phyloP scores from a whole-genome alignment of 805 yeast species.

The Zygoascus flipseniorum region DNA sequence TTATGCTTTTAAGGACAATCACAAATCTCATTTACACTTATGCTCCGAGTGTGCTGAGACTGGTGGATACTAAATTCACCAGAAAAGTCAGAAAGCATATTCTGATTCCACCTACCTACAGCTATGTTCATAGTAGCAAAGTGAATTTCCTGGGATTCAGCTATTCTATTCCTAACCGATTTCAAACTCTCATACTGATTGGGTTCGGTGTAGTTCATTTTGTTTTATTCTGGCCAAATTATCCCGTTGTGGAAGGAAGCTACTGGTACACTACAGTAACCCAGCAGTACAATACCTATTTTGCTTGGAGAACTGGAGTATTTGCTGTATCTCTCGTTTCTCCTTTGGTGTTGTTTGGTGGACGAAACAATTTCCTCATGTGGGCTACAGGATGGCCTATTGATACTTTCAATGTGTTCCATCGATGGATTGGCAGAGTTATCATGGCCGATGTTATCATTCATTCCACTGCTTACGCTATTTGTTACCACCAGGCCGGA shows the following conservation, averaged over 20 bases:
- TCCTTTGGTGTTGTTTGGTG: slow-evolving; percentile 47
- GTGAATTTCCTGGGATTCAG: slow-evolving; percentile 5
- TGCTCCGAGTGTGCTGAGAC: slow-evolving; percentile 12
- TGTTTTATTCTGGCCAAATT: slow-evolving; percentile 17
- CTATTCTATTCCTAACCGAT: slow-evolving; percentile 29
- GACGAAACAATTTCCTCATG: slow-evolving; percentile 62
- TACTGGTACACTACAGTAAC: neutral
- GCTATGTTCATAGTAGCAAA: slow-evolving; percentile 17
- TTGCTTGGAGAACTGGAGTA: slow-evolving; percentile 18
- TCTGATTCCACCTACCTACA: slow-evolving; percentile 23
- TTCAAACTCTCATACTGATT: slow-evolving; percentile 27
- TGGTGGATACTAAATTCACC: slow-evolving; percentile 10
- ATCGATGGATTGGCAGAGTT: slow-evolving; percentile 52
- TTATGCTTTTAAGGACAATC: slow-evolving; percentile 3
- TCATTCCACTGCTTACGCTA: slow-evolving; percentile 50
- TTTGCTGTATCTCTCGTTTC: slow-evolving; percentile 41
- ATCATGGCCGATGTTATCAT: slow-evolving; percentile 40
- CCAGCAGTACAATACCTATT: neutral
- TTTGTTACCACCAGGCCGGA: slow-evolving; percentile 31
- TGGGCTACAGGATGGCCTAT: slow-evolving; percentile 54
- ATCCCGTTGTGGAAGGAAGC: slow-evolving; percentile 3
- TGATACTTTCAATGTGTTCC: slow-evolving; percentile 53
- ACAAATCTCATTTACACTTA: slow-evolving; percentile 1
- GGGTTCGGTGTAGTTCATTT: slow-evolving; percentile 25
- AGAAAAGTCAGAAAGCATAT: slow-evolving; percentile 14